A percentile compares a stretch with the other conserved stretches of the same genome.
These are phyloP conservation scores for Pleurotus citrinopileatus DNA, from an alignment of 768 basidiomycete species.

Conservation along the genomic window DNA sequence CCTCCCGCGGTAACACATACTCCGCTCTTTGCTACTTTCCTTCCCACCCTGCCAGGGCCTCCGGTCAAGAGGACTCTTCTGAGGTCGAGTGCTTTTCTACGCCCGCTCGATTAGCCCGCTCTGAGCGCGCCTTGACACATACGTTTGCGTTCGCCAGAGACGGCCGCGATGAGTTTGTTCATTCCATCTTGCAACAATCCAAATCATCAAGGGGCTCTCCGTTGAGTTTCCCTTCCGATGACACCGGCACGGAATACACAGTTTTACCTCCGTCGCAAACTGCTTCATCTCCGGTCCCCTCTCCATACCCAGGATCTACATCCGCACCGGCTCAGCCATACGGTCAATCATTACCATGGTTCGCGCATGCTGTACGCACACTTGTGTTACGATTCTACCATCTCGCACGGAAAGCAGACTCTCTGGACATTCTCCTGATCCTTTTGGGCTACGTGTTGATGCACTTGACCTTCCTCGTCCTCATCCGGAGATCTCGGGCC, in stretches of 20 bases:
- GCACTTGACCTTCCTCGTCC: conserved; percentile 92
- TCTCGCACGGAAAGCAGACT: conserved; percentile 90
- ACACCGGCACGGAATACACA: conserved; percentile 45
- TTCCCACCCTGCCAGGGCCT: conserved; percentile 20
- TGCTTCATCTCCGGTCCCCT: conserved; percentile 11
- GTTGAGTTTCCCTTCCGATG: conserved; percentile 28
- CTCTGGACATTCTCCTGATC: conserved; percentile 93
- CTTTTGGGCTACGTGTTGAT: conserved; percentile 92
- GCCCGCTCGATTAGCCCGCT: conserved; percentile 27
- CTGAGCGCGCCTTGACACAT: conserved; percentile 36
- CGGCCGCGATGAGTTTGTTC: conserved; percentile 48
- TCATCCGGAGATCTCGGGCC: conserved; percentile 84
- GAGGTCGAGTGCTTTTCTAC: conserved; percentile 18
- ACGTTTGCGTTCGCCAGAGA: conserved; percentile 52
- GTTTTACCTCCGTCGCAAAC: conserved; percentile 32
- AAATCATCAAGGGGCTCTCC: conserved; percentile 18
- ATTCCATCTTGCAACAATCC: conserved; percentile 23
- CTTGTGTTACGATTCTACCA: conserved; percentile 83
- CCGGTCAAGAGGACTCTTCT: conserved; percentile 11
- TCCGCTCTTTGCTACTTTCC: conserved; percentile 49
- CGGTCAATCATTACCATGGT: conserved; percentile 76
- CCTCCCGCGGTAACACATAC: conserved; percentile 44
- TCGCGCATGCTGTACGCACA: conserved; percentile 80
- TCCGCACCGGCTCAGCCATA: conserved; percentile 34
- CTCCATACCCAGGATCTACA: conserved; percentile 9